These are phyloP conservation scores for Globisporangium spiculum DNA, from an alignment of 352 stramenopile species.

Conservation along the genomic window DNA sequence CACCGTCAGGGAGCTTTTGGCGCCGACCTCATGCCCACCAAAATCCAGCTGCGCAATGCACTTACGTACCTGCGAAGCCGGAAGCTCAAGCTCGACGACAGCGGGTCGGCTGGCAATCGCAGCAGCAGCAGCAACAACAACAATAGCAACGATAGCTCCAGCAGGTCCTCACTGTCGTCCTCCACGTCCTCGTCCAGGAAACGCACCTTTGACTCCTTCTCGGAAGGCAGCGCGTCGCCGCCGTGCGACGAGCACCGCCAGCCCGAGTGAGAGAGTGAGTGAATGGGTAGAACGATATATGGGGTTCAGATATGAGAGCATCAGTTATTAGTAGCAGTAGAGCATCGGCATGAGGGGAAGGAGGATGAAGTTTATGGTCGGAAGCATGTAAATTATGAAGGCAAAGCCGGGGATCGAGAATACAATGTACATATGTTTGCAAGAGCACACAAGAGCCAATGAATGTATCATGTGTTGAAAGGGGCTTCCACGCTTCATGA, in stretches of 20 bases:
- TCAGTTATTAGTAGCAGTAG: background rate
- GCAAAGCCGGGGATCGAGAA: too few relatives aligned
- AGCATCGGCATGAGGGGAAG: background rate
- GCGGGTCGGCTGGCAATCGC: background rate
- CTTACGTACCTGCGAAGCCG: slow-evolving; percentile 79
- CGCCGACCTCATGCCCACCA: slow-evolving; percentile 77
- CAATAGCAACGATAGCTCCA: background rate
- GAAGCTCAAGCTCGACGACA: slow-evolving; percentile 46
- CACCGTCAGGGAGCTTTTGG: slow-evolving; percentile 56
- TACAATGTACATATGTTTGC: too few relatives aligned
- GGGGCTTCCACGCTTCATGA: too few relatives aligned
- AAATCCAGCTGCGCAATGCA: slow-evolving; percentile 79
- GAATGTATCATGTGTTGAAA: too few relatives aligned
- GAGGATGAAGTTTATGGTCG: too few relatives aligned
- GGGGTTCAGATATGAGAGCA: background rate
- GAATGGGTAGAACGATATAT: too few relatives aligned
- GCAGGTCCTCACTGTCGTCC: background rate
- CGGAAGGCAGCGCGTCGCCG: slow-evolving; percentile 51
- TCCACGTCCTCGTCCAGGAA: slow-evolving; percentile 25
- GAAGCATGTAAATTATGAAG: background rate
- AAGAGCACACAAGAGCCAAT: too few relatives aligned
- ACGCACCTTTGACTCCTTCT: slow-evolving; percentile 50
- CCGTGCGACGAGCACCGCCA: slow-evolving; percentile 53
- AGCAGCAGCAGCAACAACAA: slow-evolving; percentile 8
- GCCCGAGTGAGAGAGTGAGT: slow-evolving; percentile 23